phyloP scores from a whole-genome alignment of 1,139 yeast genomes.

The Kurtzmaniella natalensis region DNA sequence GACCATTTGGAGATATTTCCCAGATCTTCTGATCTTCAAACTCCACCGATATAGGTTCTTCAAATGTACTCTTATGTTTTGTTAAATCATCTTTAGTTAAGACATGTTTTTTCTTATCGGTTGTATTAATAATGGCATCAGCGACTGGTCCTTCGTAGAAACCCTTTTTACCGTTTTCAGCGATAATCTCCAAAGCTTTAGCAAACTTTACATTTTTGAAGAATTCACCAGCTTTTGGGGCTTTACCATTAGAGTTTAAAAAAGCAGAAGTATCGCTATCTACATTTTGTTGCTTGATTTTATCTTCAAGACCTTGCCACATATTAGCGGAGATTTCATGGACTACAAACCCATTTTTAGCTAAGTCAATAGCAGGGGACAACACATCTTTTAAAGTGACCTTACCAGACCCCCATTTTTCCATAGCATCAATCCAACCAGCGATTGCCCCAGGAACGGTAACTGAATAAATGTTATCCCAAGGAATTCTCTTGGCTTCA shows the following conservation, averaged over 20 bases:
- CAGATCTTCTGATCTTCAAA: conserved; percentile 46
- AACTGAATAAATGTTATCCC: conserved; percentile 52
- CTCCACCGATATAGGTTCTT: conserved; percentile 55
- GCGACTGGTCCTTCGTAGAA: conserved; percentile 70
- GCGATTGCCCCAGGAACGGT: conserved; percentile 79
- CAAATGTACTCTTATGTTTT: conserved; percentile 53
- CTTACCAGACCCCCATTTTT: conserved; percentile 70
- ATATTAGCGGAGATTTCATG: conserved; percentile 52
- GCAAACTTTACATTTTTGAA: conserved; percentile 54
- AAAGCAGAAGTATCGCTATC: conserved; percentile 28
- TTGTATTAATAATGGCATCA: conserved; percentile 54
- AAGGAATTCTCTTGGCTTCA: conserved; percentile 38
- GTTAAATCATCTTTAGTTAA: conserved; percentile 53
- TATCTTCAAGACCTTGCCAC: conserved; percentile 42
- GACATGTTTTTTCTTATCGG: conserved; percentile 51
- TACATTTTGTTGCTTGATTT: conserved; percentile 36
- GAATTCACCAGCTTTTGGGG: conserved; percentile 60
- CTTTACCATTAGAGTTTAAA: conserved; percentile 25
- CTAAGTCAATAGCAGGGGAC: conserved; percentile 67
- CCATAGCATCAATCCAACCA: conserved; percentile 69
- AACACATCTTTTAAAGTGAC: conserved; percentile 56
- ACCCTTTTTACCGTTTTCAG: conserved; percentile 55
- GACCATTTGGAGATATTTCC: conserved; percentile 85
- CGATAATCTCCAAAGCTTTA: conserved; percentile 47
- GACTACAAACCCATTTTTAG: conserved; percentile 64